These are phyloP conservation scores for Aspergillus cejpii DNA, from an alignment of 2,329 filamentous ascomycete species.

Conservation along the genomic window DNA sequence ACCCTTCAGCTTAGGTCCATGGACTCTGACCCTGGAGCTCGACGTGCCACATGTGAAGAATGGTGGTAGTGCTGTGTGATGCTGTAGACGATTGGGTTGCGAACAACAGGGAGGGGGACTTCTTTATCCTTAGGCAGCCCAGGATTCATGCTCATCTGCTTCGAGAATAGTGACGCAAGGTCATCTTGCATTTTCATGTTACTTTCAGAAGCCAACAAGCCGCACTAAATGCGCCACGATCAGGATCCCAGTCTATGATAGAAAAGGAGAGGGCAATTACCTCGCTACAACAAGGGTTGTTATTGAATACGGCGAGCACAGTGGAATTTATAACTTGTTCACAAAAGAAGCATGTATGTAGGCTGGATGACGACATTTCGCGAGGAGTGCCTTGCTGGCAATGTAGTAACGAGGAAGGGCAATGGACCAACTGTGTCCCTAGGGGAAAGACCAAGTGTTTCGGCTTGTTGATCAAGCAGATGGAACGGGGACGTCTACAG, in stretches of 20 bases:
- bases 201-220: conserved; percentile 37
- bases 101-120: conserved; percentile 28
- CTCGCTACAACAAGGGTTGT: conserved; percentile 38
- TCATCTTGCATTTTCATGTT: conserved; percentile 69
- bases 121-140: conserved; percentile 29
- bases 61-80: conserved; percentile 80
- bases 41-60: conserved; percentile 58
- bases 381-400: too few species aligned
- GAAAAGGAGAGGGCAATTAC: conserved; percentile 26
- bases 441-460: too few species aligned
- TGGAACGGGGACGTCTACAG: too few species aligned
- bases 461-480: too few species aligned
- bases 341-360: conserved; percentile 38
- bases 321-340: conserved; percentile 33
- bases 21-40: conserved; percentile 15
- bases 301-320: conserved; percentile 32
- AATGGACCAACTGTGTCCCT: not conserved
- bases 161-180: conserved; percentile 70
- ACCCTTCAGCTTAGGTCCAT: not conserved
- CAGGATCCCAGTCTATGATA: conserved; percentile 18
- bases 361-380: conserved; percentile 33
- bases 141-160: conserved; percentile 59
- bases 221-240: conserved; percentile 31
- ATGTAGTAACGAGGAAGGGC: not conserved
- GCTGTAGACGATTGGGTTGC: conserved; percentile 58